These are phyloP conservation scores for Tephrocybe sp. DNA, from an alignment of 768 basidiomycete species.

Conservation along the genomic window DNA sequence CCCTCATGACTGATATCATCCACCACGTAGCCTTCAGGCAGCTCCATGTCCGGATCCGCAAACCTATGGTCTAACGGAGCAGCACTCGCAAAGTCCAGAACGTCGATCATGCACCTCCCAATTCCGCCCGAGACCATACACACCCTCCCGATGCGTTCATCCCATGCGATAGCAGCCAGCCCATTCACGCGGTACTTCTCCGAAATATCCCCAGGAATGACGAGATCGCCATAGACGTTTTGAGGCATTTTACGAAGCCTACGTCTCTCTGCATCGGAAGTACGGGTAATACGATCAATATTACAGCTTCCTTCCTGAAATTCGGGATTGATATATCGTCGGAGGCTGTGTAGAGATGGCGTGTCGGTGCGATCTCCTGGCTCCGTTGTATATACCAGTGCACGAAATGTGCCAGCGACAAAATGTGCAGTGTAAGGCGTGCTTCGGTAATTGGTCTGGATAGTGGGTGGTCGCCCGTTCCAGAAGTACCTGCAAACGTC, in stretches of 20 bases:
- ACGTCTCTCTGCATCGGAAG: slow-evolving; percentile 17
- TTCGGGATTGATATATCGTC: slow-evolving; percentile 37
- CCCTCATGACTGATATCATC: neutral
- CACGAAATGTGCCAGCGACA: slow-evolving; percentile 42
- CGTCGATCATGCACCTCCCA: slow-evolving; percentile 34
- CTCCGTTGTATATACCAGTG: slow-evolving; percentile 38
- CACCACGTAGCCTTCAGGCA: slow-evolving; percentile 11
- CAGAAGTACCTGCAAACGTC: slow-evolving; percentile 11
- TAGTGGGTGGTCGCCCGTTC: slow-evolving; percentile 20
- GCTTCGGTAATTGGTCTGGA: slow-evolving; percentile 24
- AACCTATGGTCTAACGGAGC: slow-evolving; percentile 26
- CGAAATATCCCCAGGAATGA: slow-evolving; percentile 10
- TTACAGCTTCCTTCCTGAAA: slow-evolving; percentile 7
- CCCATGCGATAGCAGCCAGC: slow-evolving; percentile 57
- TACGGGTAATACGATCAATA: slow-evolving; percentile 6
- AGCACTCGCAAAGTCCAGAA: slow-evolving; percentile 45
- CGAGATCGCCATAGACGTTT: slow-evolving; percentile 14
- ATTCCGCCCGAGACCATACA: slow-evolving; percentile 45
- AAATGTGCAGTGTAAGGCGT: slow-evolving; percentile 28
- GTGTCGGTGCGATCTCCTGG: slow-evolving; percentile 29
- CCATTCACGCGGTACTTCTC: slow-evolving; percentile 24
- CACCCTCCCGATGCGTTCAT: slow-evolving; percentile 61
- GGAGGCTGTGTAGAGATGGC: slow-evolving; percentile 33
- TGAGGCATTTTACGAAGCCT: slow-evolving; percentile 18
- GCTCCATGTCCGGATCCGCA: slow-evolving; percentile 28